Base-by-base conservation (phyloP, 768 basidiomycete species). In the Boletus rufocinnamomeus region DNA sequence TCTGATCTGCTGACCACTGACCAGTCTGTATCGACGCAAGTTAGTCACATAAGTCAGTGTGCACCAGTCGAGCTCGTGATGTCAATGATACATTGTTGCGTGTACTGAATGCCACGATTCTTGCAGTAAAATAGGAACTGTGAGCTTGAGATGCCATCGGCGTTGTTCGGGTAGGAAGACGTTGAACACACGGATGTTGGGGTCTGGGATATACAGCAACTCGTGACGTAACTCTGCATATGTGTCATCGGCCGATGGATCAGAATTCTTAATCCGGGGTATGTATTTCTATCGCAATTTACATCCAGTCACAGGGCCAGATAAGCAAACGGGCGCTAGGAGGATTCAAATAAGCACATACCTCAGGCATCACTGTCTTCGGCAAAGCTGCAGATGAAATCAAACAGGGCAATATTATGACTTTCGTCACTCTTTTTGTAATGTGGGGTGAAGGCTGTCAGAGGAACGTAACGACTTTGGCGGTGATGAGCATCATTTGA, bases 401-500 rank as follows among this genome's bases (percentile, higher is more conserved):
- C 13, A 43, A 40, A 10, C 27, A 7, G 54, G 50, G 34, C 47
- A 30, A n/a, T n/a, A n/a, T n/a, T 27, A 54, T 52, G 19, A 8
- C 21, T 30, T 16, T 45, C 35, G 28, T 54, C 35, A 25, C n/a
- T 25, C 21, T 34, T 7, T 7, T 17, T 34, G 2, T 34, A 14
- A n/a, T 34, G 27, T 16, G 32, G 11, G 7, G 3, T 49, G 48
- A 27, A 52, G 17, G 58, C n/a, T n/a, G n/a, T n/a, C n/a, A 14
- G 32, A 34, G 19, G 23, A 62, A 56, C 50, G 44, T 48, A 62
- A 54, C 54, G 38, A 35, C 44, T 28, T 53, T 52, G 41, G 50
- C 32, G 27, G 45, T 4, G 44, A 37, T 27, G 17, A 54, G 25
- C 53, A 41, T 28, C 19, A 30, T 1, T 32, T 8, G 50, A 51